Conservation (phyloP, 129 eudicot genomes). For the Arctium lappa region DNA sequence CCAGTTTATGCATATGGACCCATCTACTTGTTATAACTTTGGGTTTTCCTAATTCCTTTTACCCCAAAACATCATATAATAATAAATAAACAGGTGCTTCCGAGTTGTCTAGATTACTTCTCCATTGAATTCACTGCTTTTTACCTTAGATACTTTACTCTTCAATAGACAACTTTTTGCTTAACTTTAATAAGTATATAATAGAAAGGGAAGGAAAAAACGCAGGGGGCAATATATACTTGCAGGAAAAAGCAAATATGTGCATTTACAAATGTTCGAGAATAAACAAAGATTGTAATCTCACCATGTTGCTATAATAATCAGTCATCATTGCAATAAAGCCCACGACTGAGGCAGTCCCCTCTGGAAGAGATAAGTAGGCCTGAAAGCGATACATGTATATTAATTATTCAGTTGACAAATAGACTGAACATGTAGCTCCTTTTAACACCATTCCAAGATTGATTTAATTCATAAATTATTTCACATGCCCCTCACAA, state of each 20-base stretch:
- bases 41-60: background rate
- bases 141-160: background rate
- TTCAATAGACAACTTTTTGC: background rate
- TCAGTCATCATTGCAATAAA: constrained; percentile 97
- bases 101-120: too few species aligned
- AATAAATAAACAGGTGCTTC: too few species aligned
- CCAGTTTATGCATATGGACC: background rate
- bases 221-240: background rate
- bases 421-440: constrained; percentile 4
- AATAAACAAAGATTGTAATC: constrained; percentile 14
- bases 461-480: background rate
- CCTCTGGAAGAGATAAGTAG: constrained; percentile 96
- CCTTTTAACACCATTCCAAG: background rate
- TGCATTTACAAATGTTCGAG: background rate
- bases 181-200: background rate
- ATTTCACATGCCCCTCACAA: background rate
- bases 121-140: background rate
- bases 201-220: background rate
- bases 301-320: constrained; percentile 85
- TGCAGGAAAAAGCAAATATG: background rate
- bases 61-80: too few species aligned
- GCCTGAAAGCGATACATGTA: constrained; percentile 53
- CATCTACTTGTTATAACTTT: background rate
- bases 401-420: background rate
- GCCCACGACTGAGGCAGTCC: constrained; percentile 92